phyloP scores from a whole-genome alignment of 1,284 basidiomycete species.

The Papiliotrema fonsecae region DNA sequence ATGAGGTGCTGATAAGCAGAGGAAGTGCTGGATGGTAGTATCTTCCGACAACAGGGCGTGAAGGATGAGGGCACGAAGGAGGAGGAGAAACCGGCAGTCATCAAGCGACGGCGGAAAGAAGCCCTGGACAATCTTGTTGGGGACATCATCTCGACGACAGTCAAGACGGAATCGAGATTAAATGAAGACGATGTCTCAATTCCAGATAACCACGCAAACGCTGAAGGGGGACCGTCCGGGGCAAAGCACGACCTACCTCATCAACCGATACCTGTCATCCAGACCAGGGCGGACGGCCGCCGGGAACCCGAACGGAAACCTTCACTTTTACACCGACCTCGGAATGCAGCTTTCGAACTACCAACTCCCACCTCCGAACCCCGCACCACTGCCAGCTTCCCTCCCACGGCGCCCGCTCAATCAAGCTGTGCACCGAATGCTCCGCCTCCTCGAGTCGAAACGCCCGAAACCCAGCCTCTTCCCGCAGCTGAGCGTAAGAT shows the following conservation, averaged over 20 bases:
- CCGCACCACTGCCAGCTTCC: conserved; percentile 1
- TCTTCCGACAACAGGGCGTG: conserved; percentile 8
- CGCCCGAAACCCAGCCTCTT: not conserved
- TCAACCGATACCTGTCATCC: not conserved
- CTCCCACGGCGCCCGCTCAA: conserved; percentile 2
- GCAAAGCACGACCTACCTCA: too few relatives aligned
- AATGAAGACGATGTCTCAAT: not conserved
- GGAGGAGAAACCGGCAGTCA: conserved; percentile 25
- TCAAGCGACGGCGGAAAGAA: conserved; percentile 31
- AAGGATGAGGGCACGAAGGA: conserved; percentile 12
- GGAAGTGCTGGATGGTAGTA: conserved; percentile 28
- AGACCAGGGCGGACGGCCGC: not conserved
- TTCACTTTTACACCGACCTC: conserved; percentile 32
- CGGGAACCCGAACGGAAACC: conserved; percentile 16
- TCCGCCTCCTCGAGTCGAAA: not conserved
- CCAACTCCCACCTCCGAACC: conserved; percentile 5
- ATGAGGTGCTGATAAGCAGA: conserved; percentile 12
- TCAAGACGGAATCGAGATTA: not conserved
- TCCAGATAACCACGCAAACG: not conserved
- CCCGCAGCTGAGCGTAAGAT: not conserved
- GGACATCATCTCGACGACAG: conserved; percentile 32
- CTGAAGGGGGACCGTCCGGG: not conserved
- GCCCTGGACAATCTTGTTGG: conserved; percentile 25
- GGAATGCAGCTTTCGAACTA: conserved; percentile 25
- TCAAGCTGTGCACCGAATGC: too few relatives aligned